Evolutionary conservation across 352 stramenopile genomes (phyloP), one percentile per base, ranked within the genome.

Genomic region (Achlya hypogyna): DNA sequence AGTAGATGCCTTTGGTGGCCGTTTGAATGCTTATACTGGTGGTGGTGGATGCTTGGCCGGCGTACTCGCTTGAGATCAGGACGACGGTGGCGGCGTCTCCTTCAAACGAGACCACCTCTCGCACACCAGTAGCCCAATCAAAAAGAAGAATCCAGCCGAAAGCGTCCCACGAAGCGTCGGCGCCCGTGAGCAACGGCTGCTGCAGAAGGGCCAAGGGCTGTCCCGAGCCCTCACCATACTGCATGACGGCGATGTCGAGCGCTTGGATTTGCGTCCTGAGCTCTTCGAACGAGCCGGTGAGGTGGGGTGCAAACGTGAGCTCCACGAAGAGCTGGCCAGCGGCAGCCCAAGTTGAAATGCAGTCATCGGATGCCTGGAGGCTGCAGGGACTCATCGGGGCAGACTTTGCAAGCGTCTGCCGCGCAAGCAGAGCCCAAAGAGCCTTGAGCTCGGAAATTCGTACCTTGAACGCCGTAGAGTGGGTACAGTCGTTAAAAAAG

Each of bases 51-150:
- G 4, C 18, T 10, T 58, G 2, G 28, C 27, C 12, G 20, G 5
- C 40, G 43, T 52, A 25, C 6, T 31, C 56, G 43, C 5, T 28
- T 3, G 56, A 64, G 14, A 64, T 5, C 3, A 64, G 18, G 5
- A 25, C 32, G 8, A 51, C 12, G n/a, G 38, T 27, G 12, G 22
- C 5, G 4, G 52, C 6, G 20, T 64, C 34, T 5, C 56, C 56
- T 64, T 52, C 31, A 52, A 64, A 52, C 38, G 56, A 64, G n/a
- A 64, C 38, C 28, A 53, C 56, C 52, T 64, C 40, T 9, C 56
- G 56, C 25, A 3, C 28, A 2, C 56, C 56, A 32, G 6, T 29
- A 3, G 38, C 34, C 56, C 56, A 64, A n/a, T 64, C 56, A 29
- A 27, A 64, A 3, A 64, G 16, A 12, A 52, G n/a, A 14, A 12